These are phyloP conservation scores for Xerocomellus chrysenteron DNA, from an alignment of 768 basidiomycete species.

Conservation along the genomic window DNA sequence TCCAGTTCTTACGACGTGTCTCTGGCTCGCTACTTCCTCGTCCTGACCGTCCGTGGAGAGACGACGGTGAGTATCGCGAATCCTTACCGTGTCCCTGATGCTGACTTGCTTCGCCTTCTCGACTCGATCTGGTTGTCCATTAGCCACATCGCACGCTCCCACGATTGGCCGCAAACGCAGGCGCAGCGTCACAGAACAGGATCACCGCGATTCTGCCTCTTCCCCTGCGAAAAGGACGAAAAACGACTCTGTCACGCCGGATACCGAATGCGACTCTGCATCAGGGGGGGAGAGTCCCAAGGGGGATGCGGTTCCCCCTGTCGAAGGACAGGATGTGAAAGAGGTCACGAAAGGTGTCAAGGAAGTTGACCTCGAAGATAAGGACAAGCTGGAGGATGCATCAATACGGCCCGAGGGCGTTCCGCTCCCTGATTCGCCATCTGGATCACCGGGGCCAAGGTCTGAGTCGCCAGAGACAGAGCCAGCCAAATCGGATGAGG, in stretches of 20 bases:
- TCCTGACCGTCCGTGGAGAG: conserved; percentile 73
- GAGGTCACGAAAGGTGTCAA: conserved; percentile 71
- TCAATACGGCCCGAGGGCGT: conserved; percentile 31
- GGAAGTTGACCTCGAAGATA: conserved; percentile 60
- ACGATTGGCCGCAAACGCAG: conserved; percentile 67
- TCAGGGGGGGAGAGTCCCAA: conserved; percentile 15
- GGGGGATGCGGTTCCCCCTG: conserved; percentile 12
- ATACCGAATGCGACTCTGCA: conserved; percentile 26
- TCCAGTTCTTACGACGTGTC: conserved; percentile 68
- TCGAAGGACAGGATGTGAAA: conserved; percentile 53
- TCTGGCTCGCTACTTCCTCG: conserved; percentile 69
- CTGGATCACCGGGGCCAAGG: conserved; percentile 22
- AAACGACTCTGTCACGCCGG: conserved; percentile 23
- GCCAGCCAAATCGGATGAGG: not conserved
- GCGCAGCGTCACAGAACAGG: conserved; percentile 46
- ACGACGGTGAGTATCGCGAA: conserved; percentile 57
- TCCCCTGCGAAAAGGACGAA: conserved; percentile 36
- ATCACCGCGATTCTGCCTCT: conserved; percentile 34
- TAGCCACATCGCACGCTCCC: conserved; percentile 76
- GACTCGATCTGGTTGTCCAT: not conserved
- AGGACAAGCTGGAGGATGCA: conserved; percentile 9
- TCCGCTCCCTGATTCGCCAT: conserved; percentile 41
- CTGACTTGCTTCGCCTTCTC: conserved; percentile 14
- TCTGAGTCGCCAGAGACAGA: conserved; percentile 6
- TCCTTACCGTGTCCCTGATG: conserved; percentile 2